phyloP scores from a whole-genome alignment of 1,139 yeast species.

The Arxiozyma bovina region DNA sequence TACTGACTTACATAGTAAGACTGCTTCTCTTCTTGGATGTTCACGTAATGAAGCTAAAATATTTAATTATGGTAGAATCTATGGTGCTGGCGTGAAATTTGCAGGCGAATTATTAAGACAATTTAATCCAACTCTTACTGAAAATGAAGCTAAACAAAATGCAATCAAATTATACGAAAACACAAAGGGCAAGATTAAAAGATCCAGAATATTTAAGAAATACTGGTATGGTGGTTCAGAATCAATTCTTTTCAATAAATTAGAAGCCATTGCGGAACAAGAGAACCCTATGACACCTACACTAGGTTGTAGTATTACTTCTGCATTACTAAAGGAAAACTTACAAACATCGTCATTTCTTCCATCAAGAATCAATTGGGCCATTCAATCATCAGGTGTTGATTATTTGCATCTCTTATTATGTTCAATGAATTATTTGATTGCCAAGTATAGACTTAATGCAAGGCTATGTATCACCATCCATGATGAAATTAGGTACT shows the following conservation, averaged over 20 bases:
- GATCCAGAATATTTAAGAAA: constrained; percentile 32
- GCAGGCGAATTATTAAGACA: constrained; percentile 75
- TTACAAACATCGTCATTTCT: constrained; percentile 59
- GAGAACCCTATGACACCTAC: constrained; percentile 86
- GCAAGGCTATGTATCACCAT: constrained; percentile 83
- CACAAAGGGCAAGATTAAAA: constrained; percentile 62
- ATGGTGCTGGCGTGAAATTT: constrained; percentile 93
- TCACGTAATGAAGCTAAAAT: constrained; percentile 87
- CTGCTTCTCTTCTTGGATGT: constrained; percentile 83
- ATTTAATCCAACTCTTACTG: constrained; percentile 66
- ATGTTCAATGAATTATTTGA: constrained; percentile 80
- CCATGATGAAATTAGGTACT: constrained; percentile 87
- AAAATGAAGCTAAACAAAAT: constrained; percentile 54
- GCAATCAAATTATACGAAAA: constrained; percentile 65
- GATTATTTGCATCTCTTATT: constrained; percentile 83
- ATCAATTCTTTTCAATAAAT: constrained; percentile 77
- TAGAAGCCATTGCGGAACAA: constrained; percentile 81
- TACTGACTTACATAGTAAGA: constrained; percentile 91
- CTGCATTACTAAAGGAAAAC: constrained; percentile 62
- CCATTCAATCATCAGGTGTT: constrained; percentile 96
- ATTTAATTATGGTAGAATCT: constrained; percentile 93
- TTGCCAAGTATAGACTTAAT: constrained; percentile 53
- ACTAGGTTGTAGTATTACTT: constrained; percentile 86
- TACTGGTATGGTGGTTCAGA: constrained; percentile 92
- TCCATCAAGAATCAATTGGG: constrained; percentile 94